Base-by-base conservation (phyloP, 345 rosid genomes). In the Salix caprea region DNA sequence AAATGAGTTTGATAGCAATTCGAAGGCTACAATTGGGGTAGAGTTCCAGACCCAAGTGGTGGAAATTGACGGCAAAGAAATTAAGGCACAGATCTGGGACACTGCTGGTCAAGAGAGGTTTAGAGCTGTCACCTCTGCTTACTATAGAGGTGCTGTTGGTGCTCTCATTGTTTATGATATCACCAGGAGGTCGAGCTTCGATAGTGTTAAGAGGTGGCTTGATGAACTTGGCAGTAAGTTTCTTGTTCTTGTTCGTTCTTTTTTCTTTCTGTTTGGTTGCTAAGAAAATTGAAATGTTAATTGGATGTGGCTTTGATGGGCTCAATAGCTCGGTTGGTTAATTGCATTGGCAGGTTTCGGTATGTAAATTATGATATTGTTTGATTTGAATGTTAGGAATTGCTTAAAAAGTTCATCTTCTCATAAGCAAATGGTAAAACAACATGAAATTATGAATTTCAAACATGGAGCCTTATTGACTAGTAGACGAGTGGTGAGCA, bases 71-170 rank as follows among this genome's bases (percentile, higher is more conserved):
- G 97, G 98, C 67, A 92, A 88, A 84, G 92, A 94, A 76, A 89
- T 94, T 30, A 91, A 94, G 82, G 95, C 97, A 46, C 97, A 92
- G 97, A 91, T 94, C 91, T 92, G 98, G 97, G 97, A 94, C 70
- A 92, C 98, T 52, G 98, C 98, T 48, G 98, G 98, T 24, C 98
- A 94, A 82, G 98, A 94, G 82, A 88, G 98, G 80, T 94, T 92
- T 76, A 82, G 97, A 36, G 98, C 98, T 4, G 98, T 94, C 70
- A 94, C 97, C 75, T 92, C 98, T 72, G 94, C 98, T 75, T 94
- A 94, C 75, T 94, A 94, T 73, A 88, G 98, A 78, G 98, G 98
- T 61, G 98, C 98, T 80, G 89, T 91, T 74, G 98, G 97, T 70
- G 95, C 95, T 8, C 90, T 92, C n/a, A 72, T 94, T 76, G 98